Conservation (phyloP, 1,284 basidiomycete genomes). For the Puccinia novopanici region DNA sequence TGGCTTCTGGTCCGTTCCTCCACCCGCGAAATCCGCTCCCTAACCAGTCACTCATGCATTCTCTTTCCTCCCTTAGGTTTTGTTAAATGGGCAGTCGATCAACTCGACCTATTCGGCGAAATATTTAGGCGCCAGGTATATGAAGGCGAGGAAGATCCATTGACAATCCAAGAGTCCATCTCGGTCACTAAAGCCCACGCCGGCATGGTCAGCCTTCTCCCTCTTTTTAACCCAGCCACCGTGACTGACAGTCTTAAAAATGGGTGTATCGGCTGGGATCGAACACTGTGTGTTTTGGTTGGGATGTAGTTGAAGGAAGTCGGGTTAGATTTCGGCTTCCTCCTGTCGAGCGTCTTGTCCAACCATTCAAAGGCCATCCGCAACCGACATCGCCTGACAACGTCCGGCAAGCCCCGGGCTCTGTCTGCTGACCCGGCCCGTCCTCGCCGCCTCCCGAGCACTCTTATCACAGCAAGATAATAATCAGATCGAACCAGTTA, state of each 20-base stretch:
- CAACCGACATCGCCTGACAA: conserved; percentile 1
- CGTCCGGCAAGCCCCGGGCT: conserved; percentile 9
- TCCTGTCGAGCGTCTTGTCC: conserved; percentile 18
- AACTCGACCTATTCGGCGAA: conserved; percentile 79
- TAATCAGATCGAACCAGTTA: neutral
- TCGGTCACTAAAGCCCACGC: conserved; percentile 28
- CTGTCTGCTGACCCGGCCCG: conserved; percentile 3
- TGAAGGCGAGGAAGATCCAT: conserved; percentile 57
- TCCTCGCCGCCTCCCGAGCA: conserved; percentile 11
- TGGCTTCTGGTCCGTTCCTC: conserved; percentile 72
- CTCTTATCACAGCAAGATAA: neutral
- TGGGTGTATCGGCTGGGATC: too few relatives aligned
- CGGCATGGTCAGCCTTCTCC: conserved; percentile 28
- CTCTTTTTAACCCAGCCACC: neutral
- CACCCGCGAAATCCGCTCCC: neutral
- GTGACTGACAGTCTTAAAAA: neutral
- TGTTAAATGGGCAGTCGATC: conserved; percentile 87
- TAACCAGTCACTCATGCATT: neutral
- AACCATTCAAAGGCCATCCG: conserved; percentile 9
- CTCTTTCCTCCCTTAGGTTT: conserved; percentile 62
- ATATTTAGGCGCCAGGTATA: conserved; percentile 91
- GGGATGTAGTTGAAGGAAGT: conserved; percentile 40
- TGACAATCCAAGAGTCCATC: conserved; percentile 22
- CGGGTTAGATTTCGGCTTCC: conserved; percentile 45
- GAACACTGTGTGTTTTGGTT: conserved; percentile 1